phyloP scores from a whole-genome alignment of 2,329 filamentous ascomycete species.

The Neocucurbitaria cava region DNA sequence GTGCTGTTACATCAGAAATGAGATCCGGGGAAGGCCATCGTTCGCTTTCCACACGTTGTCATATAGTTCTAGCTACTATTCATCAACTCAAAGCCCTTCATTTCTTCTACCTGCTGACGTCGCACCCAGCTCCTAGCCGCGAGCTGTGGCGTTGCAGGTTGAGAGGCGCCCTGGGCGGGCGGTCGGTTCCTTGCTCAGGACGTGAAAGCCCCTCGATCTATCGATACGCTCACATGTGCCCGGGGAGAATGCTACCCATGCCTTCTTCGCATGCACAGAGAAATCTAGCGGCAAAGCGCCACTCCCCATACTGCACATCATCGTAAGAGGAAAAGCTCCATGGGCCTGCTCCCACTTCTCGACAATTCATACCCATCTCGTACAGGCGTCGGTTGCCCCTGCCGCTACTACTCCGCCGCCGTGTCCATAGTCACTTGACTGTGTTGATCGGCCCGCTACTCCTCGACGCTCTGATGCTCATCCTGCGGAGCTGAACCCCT shows the following conservation, averaged over 20 bases:
- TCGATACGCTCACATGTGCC: slow-evolving; percentile 33
- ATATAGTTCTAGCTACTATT: slow-evolving; percentile 32
- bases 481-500: slow-evolving; percentile 46
- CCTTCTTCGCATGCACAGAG: slow-evolving; percentile 21
- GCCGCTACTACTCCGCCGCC: slow-evolving; percentile 36
- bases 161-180: slow-evolving; percentile 38
- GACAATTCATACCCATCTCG: slow-evolving; percentile 39
- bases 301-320: slow-evolving; percentile 45
- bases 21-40: slow-evolving; percentile 26
- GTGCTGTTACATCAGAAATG: slow-evolving; percentile 21
- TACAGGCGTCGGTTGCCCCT: slow-evolving; percentile 35
- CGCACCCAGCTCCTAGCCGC: slow-evolving; percentile 25
- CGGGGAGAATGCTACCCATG: slow-evolving; percentile 30
- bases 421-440: slow-evolving; percentile 46
- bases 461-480: slow-evolving; percentile 48
- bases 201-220: slow-evolving; percentile 26
- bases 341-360: slow-evolving; percentile 24
- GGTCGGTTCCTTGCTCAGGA: slow-evolving; percentile 13
- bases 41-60: slow-evolving; percentile 28
- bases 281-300: slow-evolving; percentile 33
- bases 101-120: slow-evolving; percentile 21
- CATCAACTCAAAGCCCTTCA: slow-evolving; percentile 28
- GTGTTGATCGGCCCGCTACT: slow-evolving; percentile 48
- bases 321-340: slow-evolving; percentile 38
- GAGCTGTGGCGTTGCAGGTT: slow-evolving; percentile 38